Evolutionary conservation across 179 eudicot species (phyloP).

Genomic region (Spinacia oleracea): DNA sequence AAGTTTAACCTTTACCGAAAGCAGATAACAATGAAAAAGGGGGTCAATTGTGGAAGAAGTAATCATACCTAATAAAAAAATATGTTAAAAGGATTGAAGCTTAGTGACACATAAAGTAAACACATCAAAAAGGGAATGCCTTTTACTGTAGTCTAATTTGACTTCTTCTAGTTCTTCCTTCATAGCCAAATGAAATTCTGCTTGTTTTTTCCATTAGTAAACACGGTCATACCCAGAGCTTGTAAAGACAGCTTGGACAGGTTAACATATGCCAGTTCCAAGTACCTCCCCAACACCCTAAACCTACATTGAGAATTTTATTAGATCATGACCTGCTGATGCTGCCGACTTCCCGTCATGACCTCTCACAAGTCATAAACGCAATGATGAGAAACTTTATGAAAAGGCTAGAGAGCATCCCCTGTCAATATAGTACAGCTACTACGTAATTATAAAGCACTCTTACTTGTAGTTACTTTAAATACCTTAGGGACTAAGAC

Average conservation of each 20-base stretch:
- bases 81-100: not conserved
- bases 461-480: not conserved
- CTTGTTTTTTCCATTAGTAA: not conserved
- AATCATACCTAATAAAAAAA: not conserved
- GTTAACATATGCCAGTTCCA: not conserved
- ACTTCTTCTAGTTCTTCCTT: not conserved
- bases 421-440: not conserved
- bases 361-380: too few relatives aligned
- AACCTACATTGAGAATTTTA: not conserved
- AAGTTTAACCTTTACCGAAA: not conserved
- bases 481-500: too few relatives aligned
- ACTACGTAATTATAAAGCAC: not conserved
- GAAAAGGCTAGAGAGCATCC: not conserved
- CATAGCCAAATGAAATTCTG: not conserved
- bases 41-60: not conserved
- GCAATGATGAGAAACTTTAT: not conserved
- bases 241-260: slow-evolving; percentile 5
- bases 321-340: not conserved
- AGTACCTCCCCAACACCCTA: not conserved
- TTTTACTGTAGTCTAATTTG: not conserved
- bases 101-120: not conserved
- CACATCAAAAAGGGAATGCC: slow-evolving; percentile 9
- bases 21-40: not conserved
- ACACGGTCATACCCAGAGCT: not conserved
- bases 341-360: not conserved